Conservation (phyloP, 2,329 filamentous ascomycete genomes). For the Pseudocercospora pini-densiflorae region DNA sequence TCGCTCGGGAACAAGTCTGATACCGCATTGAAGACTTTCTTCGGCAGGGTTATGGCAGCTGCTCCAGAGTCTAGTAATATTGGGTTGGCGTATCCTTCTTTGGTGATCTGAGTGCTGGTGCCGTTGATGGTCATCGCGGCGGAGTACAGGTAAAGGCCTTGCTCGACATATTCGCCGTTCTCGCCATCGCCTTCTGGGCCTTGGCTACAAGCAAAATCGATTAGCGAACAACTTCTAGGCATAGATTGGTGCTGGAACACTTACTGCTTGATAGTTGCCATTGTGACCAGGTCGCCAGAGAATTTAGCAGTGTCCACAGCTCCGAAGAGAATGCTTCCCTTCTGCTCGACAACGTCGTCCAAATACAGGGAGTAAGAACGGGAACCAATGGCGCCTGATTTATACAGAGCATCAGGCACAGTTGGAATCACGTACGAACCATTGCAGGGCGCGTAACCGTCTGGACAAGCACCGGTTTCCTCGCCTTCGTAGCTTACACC, state of each 20-base stretch:
- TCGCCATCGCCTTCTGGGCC: background rate
- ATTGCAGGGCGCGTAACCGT: background rate
- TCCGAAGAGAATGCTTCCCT: slow-evolving; percentile 1
- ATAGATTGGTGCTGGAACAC: background rate
- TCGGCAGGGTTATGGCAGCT: background rate
- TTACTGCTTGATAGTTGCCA: slow-evolving; percentile 2
- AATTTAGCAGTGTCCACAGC: slow-evolving; percentile 4
- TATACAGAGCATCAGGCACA: background rate
- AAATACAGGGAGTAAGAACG: background rate
- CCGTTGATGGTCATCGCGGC: background rate
- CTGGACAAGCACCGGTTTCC: background rate
- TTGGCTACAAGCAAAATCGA: background rate
- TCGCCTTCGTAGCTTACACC: slow-evolving; percentile 5
- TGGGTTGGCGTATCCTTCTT: background rate
- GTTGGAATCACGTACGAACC: background rate
- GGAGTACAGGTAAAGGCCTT: slow-evolving; percentile 1
- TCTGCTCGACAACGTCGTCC: slow-evolving; percentile 2
- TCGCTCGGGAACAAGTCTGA: background rate
- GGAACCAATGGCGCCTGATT: background rate
- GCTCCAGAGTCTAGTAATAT: background rate
- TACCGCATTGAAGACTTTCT: background rate
- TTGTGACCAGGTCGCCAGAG: background rate
- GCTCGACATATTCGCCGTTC: slow-evolving; percentile 3
- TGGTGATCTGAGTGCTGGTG: background rate
- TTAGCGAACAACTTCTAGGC: background rate